Conservation (phyloP, 305 asterid genomes). For the Fraxinus sp. region DNA sequence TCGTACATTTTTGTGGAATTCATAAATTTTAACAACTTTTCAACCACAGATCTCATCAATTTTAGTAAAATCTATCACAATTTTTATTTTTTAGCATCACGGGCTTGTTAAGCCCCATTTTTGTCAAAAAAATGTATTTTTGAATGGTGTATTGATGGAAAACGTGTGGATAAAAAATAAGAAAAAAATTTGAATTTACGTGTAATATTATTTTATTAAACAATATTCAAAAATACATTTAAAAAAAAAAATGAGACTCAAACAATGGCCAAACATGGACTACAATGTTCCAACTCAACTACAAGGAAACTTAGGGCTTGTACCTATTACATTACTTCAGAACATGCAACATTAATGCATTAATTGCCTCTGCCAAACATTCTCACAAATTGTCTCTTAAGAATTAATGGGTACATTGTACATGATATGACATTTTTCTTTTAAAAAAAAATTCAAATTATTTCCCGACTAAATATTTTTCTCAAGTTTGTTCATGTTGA, state of each 20-base stretch:
- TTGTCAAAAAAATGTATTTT: too few relatives aligned
- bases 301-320: background rate
- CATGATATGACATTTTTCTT: background rate
- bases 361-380: slow-evolving; percentile 30
- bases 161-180: too few relatives aligned
- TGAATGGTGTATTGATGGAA: too few relatives aligned
- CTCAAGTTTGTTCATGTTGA: background rate
- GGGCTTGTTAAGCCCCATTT: too few relatives aligned
- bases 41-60: too few relatives aligned
- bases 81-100: too few relatives aligned
- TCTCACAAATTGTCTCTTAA: slow-evolving; percentile 3
- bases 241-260: too few relatives aligned
- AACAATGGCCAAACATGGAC: background rate
- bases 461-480: background rate
- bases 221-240: too few relatives aligned
- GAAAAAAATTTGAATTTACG: too few relatives aligned
- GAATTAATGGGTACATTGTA: background rate
- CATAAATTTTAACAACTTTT: too few relatives aligned
- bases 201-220: too few relatives aligned
- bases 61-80: too few relatives aligned
- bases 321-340: slow-evolving; percentile 17
- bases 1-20: background rate
- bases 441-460: background rate
- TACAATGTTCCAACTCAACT: background rate
- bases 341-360: slow-evolving; percentile 20